Conservation (phyloP, 345 rosid species). For the Sisymbrium irio region DNA sequence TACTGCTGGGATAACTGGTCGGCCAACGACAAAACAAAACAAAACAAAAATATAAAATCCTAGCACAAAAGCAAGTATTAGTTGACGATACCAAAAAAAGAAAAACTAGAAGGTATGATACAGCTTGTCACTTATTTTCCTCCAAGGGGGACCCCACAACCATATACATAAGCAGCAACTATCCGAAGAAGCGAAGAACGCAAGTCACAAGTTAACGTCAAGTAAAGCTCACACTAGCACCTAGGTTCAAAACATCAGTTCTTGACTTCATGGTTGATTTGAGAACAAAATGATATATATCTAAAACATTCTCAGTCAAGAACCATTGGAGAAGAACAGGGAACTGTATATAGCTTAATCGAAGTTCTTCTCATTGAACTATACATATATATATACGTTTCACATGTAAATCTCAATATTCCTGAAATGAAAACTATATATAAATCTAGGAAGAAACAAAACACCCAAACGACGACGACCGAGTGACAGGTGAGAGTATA, state of each 20-base stretch:
- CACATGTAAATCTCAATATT: conserved; percentile 1
- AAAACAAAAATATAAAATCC: background rate
- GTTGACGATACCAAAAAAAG: conserved; percentile 12
- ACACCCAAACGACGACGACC: background rate
- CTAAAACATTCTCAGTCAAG: background rate
- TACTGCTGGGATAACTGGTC: background rate
- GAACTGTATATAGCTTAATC: background rate
- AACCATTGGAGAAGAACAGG: background rate
- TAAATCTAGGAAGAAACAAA: background rate
- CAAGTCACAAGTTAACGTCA: background rate
- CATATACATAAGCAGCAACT: conserved; percentile 11
- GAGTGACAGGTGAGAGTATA: background rate
- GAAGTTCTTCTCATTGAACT: background rate
- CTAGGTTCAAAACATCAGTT: conserved; percentile 2
- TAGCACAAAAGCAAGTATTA: conserved; percentile 17
- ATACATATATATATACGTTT: background rate
- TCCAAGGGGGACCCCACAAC: conserved; percentile 34
- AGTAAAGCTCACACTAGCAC: background rate
- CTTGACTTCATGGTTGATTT: background rate
- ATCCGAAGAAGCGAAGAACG: background rate
- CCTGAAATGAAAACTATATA: background rate
- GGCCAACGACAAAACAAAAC: background rate
- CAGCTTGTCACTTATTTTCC: background rate
- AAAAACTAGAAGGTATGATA: background rate
- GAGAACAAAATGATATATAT: background rate